These are phyloP conservation scores for Rubia occidens DNA, from an alignment of 305 asterid genomes.

Conservation along the genomic window DNA sequence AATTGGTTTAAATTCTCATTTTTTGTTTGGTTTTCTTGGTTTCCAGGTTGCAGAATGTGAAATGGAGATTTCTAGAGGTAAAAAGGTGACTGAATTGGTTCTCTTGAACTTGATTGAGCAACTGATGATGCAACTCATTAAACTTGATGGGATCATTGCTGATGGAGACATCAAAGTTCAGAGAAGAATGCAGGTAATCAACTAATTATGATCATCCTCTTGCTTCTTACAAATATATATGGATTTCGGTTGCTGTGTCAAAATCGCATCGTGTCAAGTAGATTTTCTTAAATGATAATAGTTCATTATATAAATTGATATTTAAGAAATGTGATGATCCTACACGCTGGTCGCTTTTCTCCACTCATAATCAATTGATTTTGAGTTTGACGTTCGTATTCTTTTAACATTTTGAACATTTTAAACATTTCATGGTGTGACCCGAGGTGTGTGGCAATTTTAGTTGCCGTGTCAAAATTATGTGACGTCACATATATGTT, in stretches of 20 bases:
- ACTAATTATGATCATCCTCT: neutral
- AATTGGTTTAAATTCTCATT: neutral
- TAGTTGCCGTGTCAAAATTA: no score
- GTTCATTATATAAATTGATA: no score
- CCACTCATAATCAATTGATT: no score
- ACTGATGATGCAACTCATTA: slow-evolving; percentile 74
- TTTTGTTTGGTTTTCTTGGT: neutral
- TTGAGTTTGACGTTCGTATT: no score
- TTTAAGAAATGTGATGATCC: no score
- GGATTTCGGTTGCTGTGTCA: neutral
- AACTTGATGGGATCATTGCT: slow-evolving; percentile 71
- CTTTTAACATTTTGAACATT: no score
- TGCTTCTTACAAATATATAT: neutral
- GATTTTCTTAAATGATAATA: no score
- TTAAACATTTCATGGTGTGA: no score
- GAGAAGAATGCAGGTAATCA: slow-evolving; percentile 74
- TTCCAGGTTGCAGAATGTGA: slow-evolving; percentile 61
- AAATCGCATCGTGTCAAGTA: neutral
- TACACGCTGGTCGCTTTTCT: no score
- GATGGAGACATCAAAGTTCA: slow-evolving; percentile 81
- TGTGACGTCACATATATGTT: no score
- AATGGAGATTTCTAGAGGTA: slow-evolving; percentile 60
- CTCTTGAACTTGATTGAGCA: slow-evolving; percentile 56
- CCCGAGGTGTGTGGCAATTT: no score
- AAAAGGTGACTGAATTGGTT: slow-evolving; percentile 57